These are phyloP conservation scores for Quaeritorhiza haematococci DNA, from an alignment of 371 early-diverging fungal genomes.

Conservation along the genomic window DNA sequence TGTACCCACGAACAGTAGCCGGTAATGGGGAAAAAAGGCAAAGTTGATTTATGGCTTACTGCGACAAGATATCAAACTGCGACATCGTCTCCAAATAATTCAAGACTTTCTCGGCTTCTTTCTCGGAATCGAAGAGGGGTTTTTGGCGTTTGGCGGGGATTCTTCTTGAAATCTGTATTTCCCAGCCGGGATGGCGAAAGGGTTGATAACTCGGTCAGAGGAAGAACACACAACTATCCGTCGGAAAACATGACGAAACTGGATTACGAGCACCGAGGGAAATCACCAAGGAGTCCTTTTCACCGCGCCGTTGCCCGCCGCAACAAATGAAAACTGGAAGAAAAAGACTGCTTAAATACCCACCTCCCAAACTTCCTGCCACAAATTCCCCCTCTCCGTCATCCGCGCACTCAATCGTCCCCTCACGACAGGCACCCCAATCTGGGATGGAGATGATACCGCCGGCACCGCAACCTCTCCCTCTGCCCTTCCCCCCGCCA, in stretches of 20 bases:
- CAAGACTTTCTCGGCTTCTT: conserved; percentile 70
- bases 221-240: neutral
- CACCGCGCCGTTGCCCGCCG: too few species aligned
- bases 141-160: conserved; percentile 71
- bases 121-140: conserved; percentile 68
- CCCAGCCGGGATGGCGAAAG: too few species aligned
- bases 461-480: too few species aligned
- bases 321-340: too few species aligned
- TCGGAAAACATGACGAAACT: too few species aligned
- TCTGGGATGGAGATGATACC: too few species aligned
- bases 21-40: too few species aligned
- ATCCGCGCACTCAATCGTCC: conserved; percentile 73
- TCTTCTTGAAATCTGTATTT: conserved; percentile 40
- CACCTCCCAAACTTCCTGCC: conserved; percentile 83
- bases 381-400: conserved; percentile 73
- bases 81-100: conserved; percentile 68
- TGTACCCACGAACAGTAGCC: too few species aligned
- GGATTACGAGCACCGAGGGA: conserved; percentile 4
- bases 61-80: conserved; percentile 56
- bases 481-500: too few species aligned
- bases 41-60: conserved; percentile 37
- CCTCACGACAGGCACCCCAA: conserved; percentile 12
- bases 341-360: too few species aligned
- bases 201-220: neutral
- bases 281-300: too few species aligned